Conservation (phyloP, 208 protist species). For the Crithidia bombi region DNA sequence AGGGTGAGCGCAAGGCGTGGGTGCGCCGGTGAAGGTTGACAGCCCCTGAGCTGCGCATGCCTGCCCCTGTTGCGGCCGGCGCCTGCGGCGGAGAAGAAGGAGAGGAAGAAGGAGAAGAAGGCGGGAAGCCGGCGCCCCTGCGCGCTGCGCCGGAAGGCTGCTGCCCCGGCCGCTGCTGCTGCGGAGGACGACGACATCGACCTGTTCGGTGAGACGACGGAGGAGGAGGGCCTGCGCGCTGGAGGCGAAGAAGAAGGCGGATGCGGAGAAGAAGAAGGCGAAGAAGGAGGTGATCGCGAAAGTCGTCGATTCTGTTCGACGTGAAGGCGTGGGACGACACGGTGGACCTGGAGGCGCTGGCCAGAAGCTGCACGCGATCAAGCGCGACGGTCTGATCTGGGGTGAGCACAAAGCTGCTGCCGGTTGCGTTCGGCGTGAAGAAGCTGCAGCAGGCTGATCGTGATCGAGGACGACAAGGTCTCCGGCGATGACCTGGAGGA, state of each 20-base stretch:
- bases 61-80: constrained; percentile 12
- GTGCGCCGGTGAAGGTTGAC: constrained; percentile 61
- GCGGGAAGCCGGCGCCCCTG: constrained; percentile 24
- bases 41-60: constrained; percentile 34
- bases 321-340: constrained; percentile 94
- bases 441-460: constrained; percentile 92
- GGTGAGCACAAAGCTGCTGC: constrained; percentile 87
- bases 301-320: constrained; percentile 90
- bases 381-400: constrained; percentile 89
- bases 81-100: constrained; percentile 23
- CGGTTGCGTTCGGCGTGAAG: constrained; percentile 94
- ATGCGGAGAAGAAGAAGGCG: constrained; percentile 71
- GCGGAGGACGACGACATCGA: constrained; percentile 32
- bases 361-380: constrained; percentile 74
- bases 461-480: constrained; percentile 96
- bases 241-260: constrained; percentile 47
- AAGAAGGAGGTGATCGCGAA: constrained; percentile 83
- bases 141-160: constrained; percentile 13
- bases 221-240: constrained; percentile 77
- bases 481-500: constrained; percentile 94
- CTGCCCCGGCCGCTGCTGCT: constrained; percentile 14
- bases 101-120: constrained; percentile 23
- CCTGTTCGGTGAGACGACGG: constrained; percentile 33
- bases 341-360: constrained; percentile 84
- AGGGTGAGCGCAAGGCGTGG: constrained; percentile 57